A percentile compares a stretch with the other conserved stretches of the same genome.
Evolutionary conservation across 257 asterid species (phyloP).

Genomic region (Solanum pimpinellifolium): DNA sequence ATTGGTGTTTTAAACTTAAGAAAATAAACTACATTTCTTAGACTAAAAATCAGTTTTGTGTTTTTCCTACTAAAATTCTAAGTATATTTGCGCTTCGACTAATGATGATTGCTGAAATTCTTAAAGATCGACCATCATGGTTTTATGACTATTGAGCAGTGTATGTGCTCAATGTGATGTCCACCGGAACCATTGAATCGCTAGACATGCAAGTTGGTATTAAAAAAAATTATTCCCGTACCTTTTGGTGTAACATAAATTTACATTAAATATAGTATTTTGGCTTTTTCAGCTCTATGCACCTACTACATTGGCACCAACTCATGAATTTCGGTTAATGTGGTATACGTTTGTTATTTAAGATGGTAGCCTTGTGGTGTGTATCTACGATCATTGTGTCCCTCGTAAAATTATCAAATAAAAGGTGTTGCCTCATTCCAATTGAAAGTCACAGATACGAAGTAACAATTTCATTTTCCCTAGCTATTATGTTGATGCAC

Average conservation of each 20-base stretch:
- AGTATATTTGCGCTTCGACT: not conserved
- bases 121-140: constrained; percentile 93
- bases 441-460: not conserved
- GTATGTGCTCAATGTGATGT: constrained; percentile 74
- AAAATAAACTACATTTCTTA: too few species aligned
- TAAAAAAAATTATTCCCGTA: not conserved
- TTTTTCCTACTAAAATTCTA: not conserved
- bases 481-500: not conserved
- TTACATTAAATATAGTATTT: not conserved
- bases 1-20: too few species aligned
- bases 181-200: constrained; percentile 93
- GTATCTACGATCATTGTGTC: not conserved
- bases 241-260: not conserved
- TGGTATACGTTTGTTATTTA: constrained; percentile 92
- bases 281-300: constrained; percentile 61
- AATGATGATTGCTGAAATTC: constrained; percentile 88
- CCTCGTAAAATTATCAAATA: not conserved
- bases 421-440: not conserved
- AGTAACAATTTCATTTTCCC: not conserved
- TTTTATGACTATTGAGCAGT: constrained; percentile 88
- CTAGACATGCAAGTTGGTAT: constrained; percentile 82
- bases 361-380: constrained; percentile 97
- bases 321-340: constrained; percentile 92
- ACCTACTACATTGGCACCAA: constrained; percentile 81
- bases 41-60: not conserved